phyloP scores from a whole-genome alignment of 495 filamentous ascomycete genomes.

The Trichodelitschia bisporula region DNA sequence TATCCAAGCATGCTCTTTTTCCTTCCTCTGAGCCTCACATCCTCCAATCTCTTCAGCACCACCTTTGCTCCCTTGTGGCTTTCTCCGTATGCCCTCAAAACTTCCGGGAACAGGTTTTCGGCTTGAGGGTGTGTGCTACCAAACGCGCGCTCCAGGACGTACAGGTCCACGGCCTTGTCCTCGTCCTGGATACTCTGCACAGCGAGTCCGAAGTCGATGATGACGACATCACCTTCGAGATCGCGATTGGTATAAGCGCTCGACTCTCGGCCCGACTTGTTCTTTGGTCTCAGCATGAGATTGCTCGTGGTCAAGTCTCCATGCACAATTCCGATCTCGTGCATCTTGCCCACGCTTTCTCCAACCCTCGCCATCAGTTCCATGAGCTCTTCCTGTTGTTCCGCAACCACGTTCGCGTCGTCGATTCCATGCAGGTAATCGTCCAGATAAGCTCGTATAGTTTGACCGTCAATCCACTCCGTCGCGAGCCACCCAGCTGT shows the following conservation, averaged over 20 bases:
- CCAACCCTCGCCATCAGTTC: conserved; percentile 52
- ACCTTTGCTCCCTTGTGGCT: conserved; percentile 30
- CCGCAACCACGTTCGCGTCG: conserved; percentile 8
- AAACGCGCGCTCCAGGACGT: conserved; percentile 93
- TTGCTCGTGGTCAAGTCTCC: conserved; percentile 97
- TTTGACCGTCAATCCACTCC: conserved; percentile 70
- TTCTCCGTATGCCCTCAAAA: conserved; percentile 35
- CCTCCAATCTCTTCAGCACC: conserved; percentile 59
- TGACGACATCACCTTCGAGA: conserved; percentile 41
- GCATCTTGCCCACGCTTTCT: conserved; percentile 47
- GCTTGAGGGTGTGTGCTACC: conserved; percentile 78
- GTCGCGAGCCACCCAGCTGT: conserved; percentile 54
- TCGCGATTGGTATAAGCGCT: conserved; percentile 2
- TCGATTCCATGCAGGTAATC: conserved; percentile 11
- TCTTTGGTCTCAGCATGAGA: conserved; percentile 46
- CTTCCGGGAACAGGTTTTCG: conserved; percentile 45
- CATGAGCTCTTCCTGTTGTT: conserved; percentile 12
- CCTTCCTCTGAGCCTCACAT: conserved; percentile 84
- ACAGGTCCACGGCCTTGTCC: conserved; percentile 87
- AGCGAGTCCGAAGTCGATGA: conserved; percentile 93
- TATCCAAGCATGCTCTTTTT: conserved; percentile 93
- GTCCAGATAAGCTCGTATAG: conserved; percentile 42
- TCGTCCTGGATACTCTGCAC: conserved; percentile 64
- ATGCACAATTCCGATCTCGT: conserved; percentile 65
- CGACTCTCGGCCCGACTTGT: neutral